Base-by-base conservation (phyloP, 768 basidiomycete genomes). In the Kwoniella bestiolae region DNA sequence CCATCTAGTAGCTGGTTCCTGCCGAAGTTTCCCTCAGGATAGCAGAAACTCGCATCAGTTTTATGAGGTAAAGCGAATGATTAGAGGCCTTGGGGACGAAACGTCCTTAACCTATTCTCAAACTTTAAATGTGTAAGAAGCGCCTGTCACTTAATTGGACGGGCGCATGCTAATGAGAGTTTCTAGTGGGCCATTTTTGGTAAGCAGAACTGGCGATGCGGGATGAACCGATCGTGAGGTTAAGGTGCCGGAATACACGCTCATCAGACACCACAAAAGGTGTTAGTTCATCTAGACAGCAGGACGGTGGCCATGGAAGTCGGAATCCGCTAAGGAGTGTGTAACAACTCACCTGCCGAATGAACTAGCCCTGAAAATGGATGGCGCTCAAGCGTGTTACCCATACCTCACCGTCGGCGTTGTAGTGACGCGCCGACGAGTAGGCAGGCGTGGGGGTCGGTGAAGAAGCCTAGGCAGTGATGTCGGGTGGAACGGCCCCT, bases 51-150 rank as follows among this genome's bases (percentile, higher is more conserved):
- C 84, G 78, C 82, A 83, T 84, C 84, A 82, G 83, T 72, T 82
- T 83, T 84, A 83, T 85, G 84, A 83, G 84, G 83, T 82, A 77
- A 78, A 78, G 74, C 88, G 88, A 90, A 90, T 90, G 89, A 90
- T 89, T 90, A 90, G 89, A 88, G 88, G 88, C 87, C 87, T 89
- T 88, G 88, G 85, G 89, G 52, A 55, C 52, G 83, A 87, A 89
- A 89, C 87, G 86, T 87, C 87, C 88, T 90, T 88, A 88, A 89
- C 88, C 88, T 89, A 89, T 86, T 86, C 85, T 86, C 85, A 86
- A 86, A 86, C 85, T 86, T 85, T 86, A 84, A 86, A 86, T 86
- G 83, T 84, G 85, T 85, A 85, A 85, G 85, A 85, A 81, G 83
- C 52, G 60, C 82, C 82, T 79, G 83, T 84, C 83, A 69, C 85